Evolutionary conservation across 495 filamentous ascomycete species (phyloP).

Genomic region (Tuber borchii): DNA sequence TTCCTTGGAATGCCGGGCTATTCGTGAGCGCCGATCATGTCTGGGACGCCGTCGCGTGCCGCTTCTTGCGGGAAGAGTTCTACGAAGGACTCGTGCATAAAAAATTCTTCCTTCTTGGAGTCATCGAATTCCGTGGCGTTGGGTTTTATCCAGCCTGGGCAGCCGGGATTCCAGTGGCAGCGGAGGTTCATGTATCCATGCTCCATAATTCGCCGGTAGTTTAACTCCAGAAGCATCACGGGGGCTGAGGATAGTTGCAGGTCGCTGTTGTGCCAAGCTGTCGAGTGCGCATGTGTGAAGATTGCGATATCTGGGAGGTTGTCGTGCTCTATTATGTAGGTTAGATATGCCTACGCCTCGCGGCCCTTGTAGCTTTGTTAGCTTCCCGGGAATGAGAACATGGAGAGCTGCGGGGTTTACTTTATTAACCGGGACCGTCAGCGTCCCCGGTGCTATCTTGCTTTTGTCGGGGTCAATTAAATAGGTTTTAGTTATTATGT

Average conservation of each 20-base stretch:
- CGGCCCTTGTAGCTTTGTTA: slow-evolving; percentile 43
- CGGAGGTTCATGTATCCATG: slow-evolving; percentile 63
- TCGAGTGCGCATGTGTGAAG: slow-evolving; percentile 48
- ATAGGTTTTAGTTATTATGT: slow-evolving; percentile 28
- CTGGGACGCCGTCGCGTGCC: slow-evolving; percentile 44
- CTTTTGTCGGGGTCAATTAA: slow-evolving; percentile 21
- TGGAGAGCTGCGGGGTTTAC: not conserved
- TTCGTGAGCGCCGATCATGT: slow-evolving; percentile 49
- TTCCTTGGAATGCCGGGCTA: slow-evolving; percentile 47
- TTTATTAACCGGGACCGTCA: slow-evolving; percentile 34
- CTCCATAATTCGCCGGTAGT: slow-evolving; percentile 31
- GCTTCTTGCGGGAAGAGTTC: slow-evolving; percentile 53
- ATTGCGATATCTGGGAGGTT: slow-evolving; percentile 46
- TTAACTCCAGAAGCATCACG: slow-evolving; percentile 38
- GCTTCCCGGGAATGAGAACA: not conserved
- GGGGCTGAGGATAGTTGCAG: slow-evolving; percentile 36
- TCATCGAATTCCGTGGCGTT: slow-evolving; percentile 35
- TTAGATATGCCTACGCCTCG: slow-evolving; percentile 60
- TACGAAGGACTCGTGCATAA: slow-evolving; percentile 48
- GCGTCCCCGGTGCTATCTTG: slow-evolving; percentile 12
- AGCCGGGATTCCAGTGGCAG: slow-evolving; percentile 57
- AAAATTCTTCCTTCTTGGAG: slow-evolving; percentile 26
- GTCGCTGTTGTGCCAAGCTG: slow-evolving; percentile 52
- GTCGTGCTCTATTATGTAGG: slow-evolving; percentile 49
- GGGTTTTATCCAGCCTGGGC: slow-evolving; percentile 57